Evolutionary conservation across 345 rosid genomes (phyloP).

Genomic region (Corymbia maculata): DNA sequence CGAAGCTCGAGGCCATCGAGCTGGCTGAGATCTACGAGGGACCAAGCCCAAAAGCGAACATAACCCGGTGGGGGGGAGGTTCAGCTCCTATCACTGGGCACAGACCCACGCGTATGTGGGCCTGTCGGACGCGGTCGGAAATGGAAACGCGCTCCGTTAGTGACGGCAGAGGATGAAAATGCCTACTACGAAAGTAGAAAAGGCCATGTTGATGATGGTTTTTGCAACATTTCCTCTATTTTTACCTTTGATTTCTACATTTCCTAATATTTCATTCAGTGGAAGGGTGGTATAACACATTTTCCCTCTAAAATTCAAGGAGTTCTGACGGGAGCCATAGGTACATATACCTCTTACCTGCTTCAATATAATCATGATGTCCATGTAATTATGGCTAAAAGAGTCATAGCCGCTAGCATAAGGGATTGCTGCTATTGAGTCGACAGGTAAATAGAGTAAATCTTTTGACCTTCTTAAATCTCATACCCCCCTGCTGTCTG

Average conservation of each 20-base stretch:
- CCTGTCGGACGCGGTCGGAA: too few species aligned
- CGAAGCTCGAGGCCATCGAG: too few species aligned
- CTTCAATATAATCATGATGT: neutral
- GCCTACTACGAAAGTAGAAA: too few species aligned
- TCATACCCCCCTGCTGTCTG: neutral
- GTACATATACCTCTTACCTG: neutral
- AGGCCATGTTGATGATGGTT: neutral
- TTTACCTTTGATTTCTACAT: neutral
- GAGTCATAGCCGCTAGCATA: neutral
- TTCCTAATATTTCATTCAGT: neutral
- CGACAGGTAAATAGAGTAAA: neutral
- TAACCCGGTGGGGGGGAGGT: too few species aligned
- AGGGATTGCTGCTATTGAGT: neutral
- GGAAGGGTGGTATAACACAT: neutral
- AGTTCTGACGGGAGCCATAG: neutral
- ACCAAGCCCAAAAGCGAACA: too few species aligned
- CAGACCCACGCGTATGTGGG: too few species aligned
- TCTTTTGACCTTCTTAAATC: neutral
- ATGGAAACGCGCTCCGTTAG: neutral
- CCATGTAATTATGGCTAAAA: neutral
- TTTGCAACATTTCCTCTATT: neutral
- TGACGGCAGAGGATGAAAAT: neutral
- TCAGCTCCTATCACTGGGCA: too few species aligned
- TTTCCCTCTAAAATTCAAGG: neutral
- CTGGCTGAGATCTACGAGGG: too few species aligned